Percentiles rank a stretch among this genome's conserved stretches.
Conservation (phyloP, 345 rosid genomes). For the Pelargonium nanum region DNA sequence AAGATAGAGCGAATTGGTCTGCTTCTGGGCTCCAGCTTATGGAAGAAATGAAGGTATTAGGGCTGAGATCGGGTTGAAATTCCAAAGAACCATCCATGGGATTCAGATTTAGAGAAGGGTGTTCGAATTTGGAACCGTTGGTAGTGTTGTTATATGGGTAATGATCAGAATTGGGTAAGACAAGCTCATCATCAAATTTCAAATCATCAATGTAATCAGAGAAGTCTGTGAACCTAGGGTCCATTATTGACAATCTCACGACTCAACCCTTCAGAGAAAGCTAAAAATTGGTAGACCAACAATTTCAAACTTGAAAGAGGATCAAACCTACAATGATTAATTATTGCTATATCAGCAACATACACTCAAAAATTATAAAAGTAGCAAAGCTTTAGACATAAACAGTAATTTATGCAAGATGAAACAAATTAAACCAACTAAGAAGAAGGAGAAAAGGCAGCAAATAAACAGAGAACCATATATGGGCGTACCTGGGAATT, state of each 20-base stretch:
- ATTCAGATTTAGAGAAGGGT: neutral
- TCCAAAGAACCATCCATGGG: slow-evolving; percentile 7
- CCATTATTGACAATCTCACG: no score
- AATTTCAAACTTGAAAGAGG: no score
- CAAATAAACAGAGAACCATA: neutral
- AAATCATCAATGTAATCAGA: slow-evolving; percentile 9
- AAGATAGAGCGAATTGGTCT: slow-evolving; percentile 7
- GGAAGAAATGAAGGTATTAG: neutral
- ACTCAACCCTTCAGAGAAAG: neutral
- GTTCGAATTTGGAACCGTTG: neutral
- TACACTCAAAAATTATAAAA: no score
- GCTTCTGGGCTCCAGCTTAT: slow-evolving; percentile 1
- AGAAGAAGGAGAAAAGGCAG: no score
- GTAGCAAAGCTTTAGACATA: no score
- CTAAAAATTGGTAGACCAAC: neutral
- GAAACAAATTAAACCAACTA: no score
- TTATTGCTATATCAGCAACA: neutral
- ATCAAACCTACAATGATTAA: neutral
- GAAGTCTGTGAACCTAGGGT: neutral
- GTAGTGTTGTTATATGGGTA: slow-evolving; percentile 7
- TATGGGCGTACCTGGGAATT: neutral
- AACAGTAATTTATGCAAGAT: no score
- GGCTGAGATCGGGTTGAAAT: neutral
- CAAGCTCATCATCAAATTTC: slow-evolving; percentile 14
- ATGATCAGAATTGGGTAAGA: slow-evolving; percentile 17